Base-by-base conservation (phyloP, 176 grass and related monocot species). In the Musa itinerans region DNA sequence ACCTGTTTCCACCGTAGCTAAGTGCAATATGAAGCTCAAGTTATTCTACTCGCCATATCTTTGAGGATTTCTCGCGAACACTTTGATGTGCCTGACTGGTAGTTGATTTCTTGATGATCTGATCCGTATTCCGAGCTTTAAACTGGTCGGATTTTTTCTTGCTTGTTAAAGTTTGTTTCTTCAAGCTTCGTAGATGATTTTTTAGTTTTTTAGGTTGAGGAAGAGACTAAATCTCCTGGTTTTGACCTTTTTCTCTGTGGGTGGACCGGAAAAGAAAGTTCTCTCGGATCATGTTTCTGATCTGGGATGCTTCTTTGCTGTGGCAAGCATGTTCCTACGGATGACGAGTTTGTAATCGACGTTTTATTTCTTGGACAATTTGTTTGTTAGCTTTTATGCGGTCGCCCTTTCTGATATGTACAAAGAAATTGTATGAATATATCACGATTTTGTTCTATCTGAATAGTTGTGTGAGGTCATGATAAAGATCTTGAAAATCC, bases 91-190 rank as follows among this genome's bases (percentile, higher is more conserved):
- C 51, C 29, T 25, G 19, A 52, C 17, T 21, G 34, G 68, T 52
- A 11, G 43, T 70, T 50, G 48, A 70, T 70, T 52, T 50, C 17
- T 20, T 11, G 68, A 70, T n/a, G 68, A 70, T 70, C 68, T 51
- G 48, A 70, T 70, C 29, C 68, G 6, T 20, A 51, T 10, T 11
- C 16, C 50, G 15, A 50, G 43, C 1, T 50, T 50, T 34, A 50
- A 15, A 2, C 11, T 11, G 9, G 25, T 25, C 1, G 43, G 9
- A n/a, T 9, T 52, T 70, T 20, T 1, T 34, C 14, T 70, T 9
- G 13, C 10, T 50, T 11, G 16, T 70, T 50, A 19, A 50, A 21
- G 68, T 70, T 51, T 20, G 8, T 19, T 2, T 10, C 12, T 51
- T 70, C 9, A 8, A 50, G 34, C 19, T 50, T 50, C 51, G n/a